Conservation (phyloP, 257 asterid species). For the Echites panduratus region DNA sequence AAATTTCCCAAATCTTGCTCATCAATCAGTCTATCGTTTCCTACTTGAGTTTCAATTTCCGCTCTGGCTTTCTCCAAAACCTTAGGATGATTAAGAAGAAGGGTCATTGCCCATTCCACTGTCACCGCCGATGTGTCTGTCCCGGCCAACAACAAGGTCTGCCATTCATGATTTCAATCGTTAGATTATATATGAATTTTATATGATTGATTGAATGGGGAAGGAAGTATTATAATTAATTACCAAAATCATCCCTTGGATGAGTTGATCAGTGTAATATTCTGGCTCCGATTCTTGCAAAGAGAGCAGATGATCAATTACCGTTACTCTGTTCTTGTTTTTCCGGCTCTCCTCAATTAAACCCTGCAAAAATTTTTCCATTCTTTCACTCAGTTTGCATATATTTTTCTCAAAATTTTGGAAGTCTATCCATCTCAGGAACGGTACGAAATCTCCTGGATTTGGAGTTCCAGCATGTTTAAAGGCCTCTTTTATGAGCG, state of each 20-base stretch:
- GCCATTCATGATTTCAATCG: background rate
- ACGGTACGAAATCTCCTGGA: constrained; percentile 26
- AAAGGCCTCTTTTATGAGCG: constrained; percentile 17
- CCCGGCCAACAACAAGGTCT: constrained; percentile 12
- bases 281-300: constrained; percentile 52
- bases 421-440: constrained; percentile 34
- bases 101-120: constrained; percentile 61
- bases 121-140: constrained; percentile 37
- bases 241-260: constrained; percentile 48
- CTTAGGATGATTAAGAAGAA: constrained; percentile 49
- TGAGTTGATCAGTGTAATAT: constrained; percentile 40
- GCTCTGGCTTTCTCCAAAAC: constrained; percentile 44
- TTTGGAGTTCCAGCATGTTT: constrained; percentile 15
- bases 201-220: background rate
- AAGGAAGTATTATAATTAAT: background rate
- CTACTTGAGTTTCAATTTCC: constrained; percentile 44
- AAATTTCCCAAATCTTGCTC: constrained; percentile 50
- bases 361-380: constrained; percentile 47
- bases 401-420: constrained; percentile 32
- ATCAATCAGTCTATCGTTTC: constrained; percentile 30
- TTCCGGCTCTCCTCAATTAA: constrained; percentile 40
- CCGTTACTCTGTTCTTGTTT: constrained; percentile 20
- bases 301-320: constrained; percentile 55
- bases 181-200: no score
- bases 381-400: constrained; percentile 12